A percentile compares a stretch with the other conserved stretches of the same genome.
These are phyloP conservation scores for Phytophthora meadii DNA, from an alignment of 352 stramenopile species.

Conservation along the genomic window DNA sequence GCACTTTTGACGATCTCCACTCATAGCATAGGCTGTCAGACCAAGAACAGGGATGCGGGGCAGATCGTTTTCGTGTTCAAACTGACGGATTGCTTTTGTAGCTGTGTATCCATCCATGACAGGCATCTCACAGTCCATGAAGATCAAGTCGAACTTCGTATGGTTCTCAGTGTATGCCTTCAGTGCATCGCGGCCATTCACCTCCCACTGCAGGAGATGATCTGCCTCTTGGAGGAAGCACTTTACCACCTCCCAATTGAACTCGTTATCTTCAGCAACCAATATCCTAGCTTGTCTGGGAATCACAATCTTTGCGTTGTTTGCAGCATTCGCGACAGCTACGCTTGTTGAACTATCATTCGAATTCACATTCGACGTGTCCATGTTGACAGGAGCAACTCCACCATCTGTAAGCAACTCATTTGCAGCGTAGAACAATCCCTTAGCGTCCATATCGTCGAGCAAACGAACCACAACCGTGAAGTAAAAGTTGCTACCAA, in stretches of 20 bases:
- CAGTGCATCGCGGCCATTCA: constrained; percentile 70
- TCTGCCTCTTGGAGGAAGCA: constrained; percentile 79
- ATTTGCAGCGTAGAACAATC: constrained; percentile 55
- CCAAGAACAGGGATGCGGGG: constrained; percentile 72
- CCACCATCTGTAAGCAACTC: constrained; percentile 51
- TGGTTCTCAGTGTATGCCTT: constrained; percentile 62
- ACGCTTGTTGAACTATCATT: constrained; percentile 52
- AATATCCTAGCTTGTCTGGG: constrained; percentile 68
- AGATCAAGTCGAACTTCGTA: constrained; percentile 68
- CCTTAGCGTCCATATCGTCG: constrained; percentile 54
- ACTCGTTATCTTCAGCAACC: constrained; percentile 81
- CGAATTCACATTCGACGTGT: constrained; percentile 46
- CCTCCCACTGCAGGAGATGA: constrained; percentile 74
- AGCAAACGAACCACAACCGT: constrained; percentile 75
- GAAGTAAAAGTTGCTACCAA: constrained; percentile 90
- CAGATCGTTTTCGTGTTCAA: constrained; percentile 66
- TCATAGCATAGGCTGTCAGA: constrained; percentile 79
- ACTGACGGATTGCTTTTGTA: constrained; percentile 67
- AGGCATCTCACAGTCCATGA: constrained; percentile 88
- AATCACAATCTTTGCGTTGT: constrained; percentile 48
- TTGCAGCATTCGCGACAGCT: constrained; percentile 29
- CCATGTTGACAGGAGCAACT: constrained; percentile 18
- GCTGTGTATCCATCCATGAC: constrained; percentile 83
- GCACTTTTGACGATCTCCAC: constrained; percentile 78
- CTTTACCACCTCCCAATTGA: constrained; percentile 84